A percentile compares a stretch with the other conserved stretches of the same genome.
Evolutionary conservation across 108 stramenopile genomes (phyloP).

Genomic region (Fragilaria crotonensis): DNA sequence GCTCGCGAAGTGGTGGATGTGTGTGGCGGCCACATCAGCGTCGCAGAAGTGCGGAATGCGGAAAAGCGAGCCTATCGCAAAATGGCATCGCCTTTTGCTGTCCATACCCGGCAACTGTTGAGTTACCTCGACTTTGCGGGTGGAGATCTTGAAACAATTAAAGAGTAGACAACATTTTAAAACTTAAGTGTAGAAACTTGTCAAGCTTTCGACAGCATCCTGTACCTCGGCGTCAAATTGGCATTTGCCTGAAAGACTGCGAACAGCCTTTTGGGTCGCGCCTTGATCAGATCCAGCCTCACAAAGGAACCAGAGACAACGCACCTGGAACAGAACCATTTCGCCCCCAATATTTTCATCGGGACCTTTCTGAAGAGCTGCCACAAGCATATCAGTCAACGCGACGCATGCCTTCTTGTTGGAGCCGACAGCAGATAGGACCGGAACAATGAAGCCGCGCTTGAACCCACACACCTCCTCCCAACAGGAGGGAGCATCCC

Average conservation of each 20-base stretch:
- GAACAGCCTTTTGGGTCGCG: too few relatives aligned
- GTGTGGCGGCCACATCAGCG: constrained; percentile 44
- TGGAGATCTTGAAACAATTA: neutral
- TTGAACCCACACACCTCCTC: neutral
- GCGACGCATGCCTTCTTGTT: neutral
- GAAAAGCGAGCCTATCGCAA: constrained; percentile 62
- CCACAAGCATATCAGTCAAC: neutral
- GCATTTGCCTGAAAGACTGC: too few relatives aligned
- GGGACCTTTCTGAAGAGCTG: neutral
- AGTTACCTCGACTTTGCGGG: constrained; percentile 57
- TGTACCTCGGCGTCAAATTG: too few relatives aligned
- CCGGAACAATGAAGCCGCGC: neutral
- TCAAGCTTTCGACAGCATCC: too few relatives aligned
- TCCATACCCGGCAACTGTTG: constrained; percentile 52
- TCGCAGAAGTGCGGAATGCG: constrained; percentile 41
- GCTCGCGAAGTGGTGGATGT: constrained; percentile 51
- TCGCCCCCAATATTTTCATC: neutral
- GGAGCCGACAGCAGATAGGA: neutral
- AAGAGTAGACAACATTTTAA: too few relatives aligned
- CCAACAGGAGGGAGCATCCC: neutral
- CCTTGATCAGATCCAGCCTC: too few relatives aligned
- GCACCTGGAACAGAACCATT: neutral
- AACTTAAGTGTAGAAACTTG: too few relatives aligned
- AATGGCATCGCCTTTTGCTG: constrained; percentile 50
- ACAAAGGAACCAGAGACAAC: neutral